These are phyloP conservation scores for Phragmites australis DNA, from an alignment of 176 grass and related monocot genomes.

Conservation along the genomic window DNA sequence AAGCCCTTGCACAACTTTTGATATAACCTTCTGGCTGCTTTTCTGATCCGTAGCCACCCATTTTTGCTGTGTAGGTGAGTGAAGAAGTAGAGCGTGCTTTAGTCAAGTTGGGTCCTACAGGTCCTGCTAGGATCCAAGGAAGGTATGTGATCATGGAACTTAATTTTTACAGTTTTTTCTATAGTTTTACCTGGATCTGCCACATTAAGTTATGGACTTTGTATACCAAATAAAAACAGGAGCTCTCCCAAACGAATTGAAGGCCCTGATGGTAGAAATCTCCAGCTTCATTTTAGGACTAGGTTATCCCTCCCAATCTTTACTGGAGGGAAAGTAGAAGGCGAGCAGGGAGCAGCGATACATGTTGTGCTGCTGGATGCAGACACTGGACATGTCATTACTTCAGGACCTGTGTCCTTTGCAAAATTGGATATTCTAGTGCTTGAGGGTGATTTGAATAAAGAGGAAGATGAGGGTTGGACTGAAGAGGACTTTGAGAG, in stretches of 20 bases:
- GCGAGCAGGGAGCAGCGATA: constrained; percentile 80
- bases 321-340: constrained; percentile 92
- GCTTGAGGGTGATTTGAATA: constrained; percentile 85
- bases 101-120: constrained; percentile 69
- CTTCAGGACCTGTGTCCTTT: constrained; percentile 58
- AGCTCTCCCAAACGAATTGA: constrained; percentile 74
- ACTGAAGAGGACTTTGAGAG: constrained; percentile 81
- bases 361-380: constrained; percentile 79
- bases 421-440: constrained; percentile 81
- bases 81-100: constrained; percentile 98
- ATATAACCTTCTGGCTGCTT: constrained; percentile 27
- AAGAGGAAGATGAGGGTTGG: constrained; percentile 85
- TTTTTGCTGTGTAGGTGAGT: constrained; percentile 69
- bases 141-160: constrained; percentile 53
- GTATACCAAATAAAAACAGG: constrained; percentile 52
- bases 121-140: constrained; percentile 83
- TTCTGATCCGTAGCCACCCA: constrained; percentile 15
- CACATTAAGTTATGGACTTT: constrained; percentile 27
- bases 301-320: constrained; percentile 78
- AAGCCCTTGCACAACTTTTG: constrained; percentile 10
- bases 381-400: constrained; percentile 57
- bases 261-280: constrained; percentile 68
- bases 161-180: constrained; percentile 38
- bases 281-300: constrained; percentile 70
- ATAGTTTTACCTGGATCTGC: constrained; percentile 15